Base-by-base conservation (phyloP, 139 green algal species). In the Chlorella sp. region DNA sequence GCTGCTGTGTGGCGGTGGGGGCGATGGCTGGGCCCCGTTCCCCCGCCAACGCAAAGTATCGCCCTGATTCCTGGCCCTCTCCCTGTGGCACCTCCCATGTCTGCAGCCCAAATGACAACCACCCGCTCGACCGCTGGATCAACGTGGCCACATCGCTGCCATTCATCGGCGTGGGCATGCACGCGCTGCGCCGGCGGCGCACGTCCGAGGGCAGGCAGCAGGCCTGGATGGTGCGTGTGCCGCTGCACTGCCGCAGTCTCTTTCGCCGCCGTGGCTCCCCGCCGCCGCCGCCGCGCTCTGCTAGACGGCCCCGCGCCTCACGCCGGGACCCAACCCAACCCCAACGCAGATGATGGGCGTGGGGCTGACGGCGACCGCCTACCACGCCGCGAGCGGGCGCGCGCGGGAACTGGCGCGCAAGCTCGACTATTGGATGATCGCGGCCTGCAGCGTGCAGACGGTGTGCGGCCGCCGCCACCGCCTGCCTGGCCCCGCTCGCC, bases 361-460 rank as follows among this genome's bases (percentile, higher is more conserved):
- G 11, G 87, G 87, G 11, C 63, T 41, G 0, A 80, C 73, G 0
- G 85, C 79, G 40, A 70, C 77, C 1, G 50, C 73, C 1, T 94
- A 93, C 79, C 90, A 94, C 61, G 69, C 73, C 64, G 76, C 64
- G n/a, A 71, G 45, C 3, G 89, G 89, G 40, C 55, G 60, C 19
- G 82, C 83, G 27, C 77, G 89, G 8, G 43, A 80, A 50, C 59
- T 84, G 25, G 77, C 80, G 0, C 82, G 90, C 21, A 90, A 91
- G 58, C n/a, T 90, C 8, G 90, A 94, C 80, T 94, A 94, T 81
- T 94, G 86, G 76, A 79, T 74, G 5, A 88, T 88, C 35, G 61
- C 81, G 8, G 56, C 64, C 35, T 70, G 82, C 45, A 61, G 68
- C 48, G 74, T 71, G n/a, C 36, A 83, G 33, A 85, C 93, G 81